Base-by-base conservation (phyloP, 768 basidiomycete genomes). In the Leccinum rimulosum region DNA sequence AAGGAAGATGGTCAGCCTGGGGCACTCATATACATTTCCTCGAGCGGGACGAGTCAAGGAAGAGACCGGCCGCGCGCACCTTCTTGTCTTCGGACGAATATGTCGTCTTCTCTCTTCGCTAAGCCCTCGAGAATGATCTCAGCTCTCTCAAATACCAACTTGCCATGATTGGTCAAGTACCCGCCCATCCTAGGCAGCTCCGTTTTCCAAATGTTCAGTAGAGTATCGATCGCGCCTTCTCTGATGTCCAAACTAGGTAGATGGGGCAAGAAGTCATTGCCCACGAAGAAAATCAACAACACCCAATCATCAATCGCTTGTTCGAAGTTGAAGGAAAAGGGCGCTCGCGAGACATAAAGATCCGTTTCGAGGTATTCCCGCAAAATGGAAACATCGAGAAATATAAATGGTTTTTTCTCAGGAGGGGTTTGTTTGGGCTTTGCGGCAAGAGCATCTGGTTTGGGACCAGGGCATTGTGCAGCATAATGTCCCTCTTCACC, bases 291-390 rank as follows among this genome's bases (percentile, higher is more conserved):
- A 66, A 98, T 98, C 69, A 99, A 85, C 70, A 99, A 86, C 66
- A 99, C 93, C 97, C 97, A 99, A 75, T 99, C 97, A 83, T 99
- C 97, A 75, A 99, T 91, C 38, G 97, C 95, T 75, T 89, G 88
- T 76, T 99, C 97, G 74, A 98, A 81, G 68, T 91, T 86, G 83
- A 96, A 98, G 33, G 88, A 86, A 77, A 97, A 95, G 2, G 87
- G 78, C 17, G 82, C 74, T 60, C 83, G 76, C n/a, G 88, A 79
- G 33, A 96, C 82, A 75, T 93, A 86, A 64, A 99, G 88, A 73
- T 98, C 97, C 72, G 92, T 86, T 77, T 96, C 93, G 66, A 99
- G 88, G 79, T 99, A 99, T 78, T 99, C 97, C 76, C 97, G 91
- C 66, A 99, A 79, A 66, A 92, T 84, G 61, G 91, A 81, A 76